Evolutionary conservation across 73 alveolate genomes (phyloP).

Genomic region (Paramecium pentaurelia): DNA sequence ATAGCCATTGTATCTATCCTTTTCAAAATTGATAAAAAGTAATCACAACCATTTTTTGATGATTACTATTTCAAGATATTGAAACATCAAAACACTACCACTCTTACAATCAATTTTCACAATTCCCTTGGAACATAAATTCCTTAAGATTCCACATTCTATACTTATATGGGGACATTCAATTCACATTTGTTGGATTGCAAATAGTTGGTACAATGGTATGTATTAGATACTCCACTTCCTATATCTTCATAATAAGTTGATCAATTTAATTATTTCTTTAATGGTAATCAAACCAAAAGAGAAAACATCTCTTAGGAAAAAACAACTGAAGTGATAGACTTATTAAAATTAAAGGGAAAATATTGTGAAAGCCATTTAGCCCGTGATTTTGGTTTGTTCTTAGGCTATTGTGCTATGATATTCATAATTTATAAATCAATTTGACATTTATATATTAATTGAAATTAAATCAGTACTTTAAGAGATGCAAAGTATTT

Average conservation of each 20-base stretch:
- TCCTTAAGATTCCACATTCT: neutral
- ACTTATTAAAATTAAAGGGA: neutral
- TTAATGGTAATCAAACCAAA: neutral
- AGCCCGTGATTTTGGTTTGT: neutral
- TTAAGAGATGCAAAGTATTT: neutral
- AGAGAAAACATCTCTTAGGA: neutral
- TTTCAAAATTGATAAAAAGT: neutral
- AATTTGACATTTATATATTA: neutral
- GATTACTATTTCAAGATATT: neutral
- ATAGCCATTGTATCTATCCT: neutral
- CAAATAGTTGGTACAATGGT: neutral
- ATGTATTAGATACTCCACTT: neutral
- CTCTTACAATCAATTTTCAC: neutral
- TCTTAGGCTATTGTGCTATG: neutral
- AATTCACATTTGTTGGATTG: neutral
- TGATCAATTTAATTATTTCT: neutral
- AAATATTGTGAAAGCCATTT: neutral
- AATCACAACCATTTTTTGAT: conserved; percentile 10
- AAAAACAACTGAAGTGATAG: neutral
- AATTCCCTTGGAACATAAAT: neutral
- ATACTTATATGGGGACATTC: neutral
- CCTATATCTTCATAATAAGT: neutral
- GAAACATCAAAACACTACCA: neutral
- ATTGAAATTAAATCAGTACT: neutral
- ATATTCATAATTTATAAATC: neutral